phyloP scores from a whole-genome alignment of 306 rosid species.

The Rosa persica region DNA sequence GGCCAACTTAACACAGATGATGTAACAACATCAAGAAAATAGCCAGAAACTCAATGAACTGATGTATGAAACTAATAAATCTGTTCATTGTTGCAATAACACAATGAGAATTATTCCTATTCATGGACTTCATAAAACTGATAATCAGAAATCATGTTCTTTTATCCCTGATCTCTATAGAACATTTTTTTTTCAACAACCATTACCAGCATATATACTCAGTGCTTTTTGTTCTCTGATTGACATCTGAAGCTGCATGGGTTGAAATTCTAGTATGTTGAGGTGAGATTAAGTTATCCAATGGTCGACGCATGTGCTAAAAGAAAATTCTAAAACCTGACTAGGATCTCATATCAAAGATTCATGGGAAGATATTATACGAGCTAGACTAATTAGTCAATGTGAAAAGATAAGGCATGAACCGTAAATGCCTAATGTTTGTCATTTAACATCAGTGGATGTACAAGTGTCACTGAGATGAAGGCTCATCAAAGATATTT shows the following conservation, averaged over 20 bases:
- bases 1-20: not conserved
- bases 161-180: not conserved
- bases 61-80: not conserved
- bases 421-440: not conserved
- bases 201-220: too few relatives aligned
- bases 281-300: not conserved
- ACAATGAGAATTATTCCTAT: not conserved
- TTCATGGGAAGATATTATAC: not conserved
- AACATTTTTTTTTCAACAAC: not conserved
- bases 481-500: conserved; percentile 14
- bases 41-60: not conserved
- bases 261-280: not conserved
- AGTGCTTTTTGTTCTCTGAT: not conserved
- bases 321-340: conserved; percentile 5
- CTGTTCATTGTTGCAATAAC: not conserved
- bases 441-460: conserved; percentile 28
- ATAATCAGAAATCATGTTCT: not conserved
- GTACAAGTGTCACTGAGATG: conserved; percentile 17
- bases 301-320: not conserved
- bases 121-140: not conserved
- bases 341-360: conserved; percentile 8
- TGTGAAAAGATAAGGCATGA: conserved; percentile 1
- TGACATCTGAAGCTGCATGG: not conserved
- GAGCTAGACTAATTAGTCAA: conserved; percentile 1
- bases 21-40: not conserved